A percentile compares a stretch with the other conserved stretches of the same genome.
These are phyloP conservation scores for Fusarium globosum DNA, from an alignment of 2,329 filamentous ascomycete species.

Conservation along the genomic window DNA sequence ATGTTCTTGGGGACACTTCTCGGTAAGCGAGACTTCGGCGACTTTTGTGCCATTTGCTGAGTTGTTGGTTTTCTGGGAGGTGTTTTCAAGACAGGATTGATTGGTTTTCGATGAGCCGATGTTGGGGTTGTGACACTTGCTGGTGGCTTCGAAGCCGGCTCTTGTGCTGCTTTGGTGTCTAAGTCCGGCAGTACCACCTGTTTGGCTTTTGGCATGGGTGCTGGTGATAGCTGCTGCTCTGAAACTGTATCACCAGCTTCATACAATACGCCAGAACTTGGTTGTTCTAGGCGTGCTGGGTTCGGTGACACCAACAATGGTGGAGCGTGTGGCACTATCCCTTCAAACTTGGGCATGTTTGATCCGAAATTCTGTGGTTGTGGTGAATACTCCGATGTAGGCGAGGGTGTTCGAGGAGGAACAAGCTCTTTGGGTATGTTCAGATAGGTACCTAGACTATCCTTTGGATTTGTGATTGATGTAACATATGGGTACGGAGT, in stretches of 20 bases:
- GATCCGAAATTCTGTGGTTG: slow-evolving; percentile 1
- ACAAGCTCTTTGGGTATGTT: slow-evolving; percentile 12
- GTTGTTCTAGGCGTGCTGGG: slow-evolving; percentile 12
- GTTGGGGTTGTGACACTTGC: slow-evolving; percentile 3
- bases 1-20: slow-evolving; percentile 9
- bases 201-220: background rate
- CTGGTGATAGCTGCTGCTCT: slow-evolving; percentile 2
- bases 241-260: background rate
- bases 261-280: slow-evolving; percentile 17
- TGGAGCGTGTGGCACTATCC: slow-evolving; percentile 7
- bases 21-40: slow-evolving; percentile 20
- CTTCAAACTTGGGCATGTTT: slow-evolving; percentile 17
- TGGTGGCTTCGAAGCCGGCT: background rate
- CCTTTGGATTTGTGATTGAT: background rate
- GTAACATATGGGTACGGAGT: background rate
- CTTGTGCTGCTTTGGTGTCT: background rate
- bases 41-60: slow-evolving; percentile 5
- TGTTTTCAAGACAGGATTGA: background rate
- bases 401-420: slow-evolving; percentile 22
- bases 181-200: background rate
- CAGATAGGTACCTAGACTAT: background rate
- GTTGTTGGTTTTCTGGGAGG: background rate
- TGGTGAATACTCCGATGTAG: slow-evolving; percentile 6
- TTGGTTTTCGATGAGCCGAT: background rate
- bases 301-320: slow-evolving; percentile 22